Base-by-base conservation (phyloP, 805 yeast species). In the Teunomyces stri region DNA sequence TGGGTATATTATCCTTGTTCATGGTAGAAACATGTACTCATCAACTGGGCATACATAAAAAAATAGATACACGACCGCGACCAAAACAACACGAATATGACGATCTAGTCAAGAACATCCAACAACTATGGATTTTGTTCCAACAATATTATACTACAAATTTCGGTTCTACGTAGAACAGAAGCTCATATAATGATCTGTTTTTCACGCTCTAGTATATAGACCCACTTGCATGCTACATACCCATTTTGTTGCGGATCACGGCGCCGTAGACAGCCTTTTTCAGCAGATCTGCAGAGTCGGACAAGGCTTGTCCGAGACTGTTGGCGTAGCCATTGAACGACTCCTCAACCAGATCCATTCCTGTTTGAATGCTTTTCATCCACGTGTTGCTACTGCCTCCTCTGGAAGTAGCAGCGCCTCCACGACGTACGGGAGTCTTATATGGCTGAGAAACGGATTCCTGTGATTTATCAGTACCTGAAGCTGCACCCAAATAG, bases 261-360 rank as follows among this genome's bases (percentile, higher is more conserved):
- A 85, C 76, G 12, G 82, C 71, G 31, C 70, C 70, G 49, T 81
- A 75, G 48, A 82, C 53, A 30, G 76, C 74, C 40, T 70, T 76
- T 52, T 82, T 79, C 11, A 74, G 76, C 10, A 70, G 69, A 36
- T 77, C 82, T 38, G 78, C 61, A 1, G 78, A 61, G 11, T 79
- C 85, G 50, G 69, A 76, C 70, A 83, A 68, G 12, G 76, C 63
- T 51, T 81, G 83, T 48, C 79, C 75, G 25, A 82, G 66, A 21
- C 67, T 72, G 38, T 72, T 76, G 5, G 87, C 87, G 52, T 80
- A 81, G 18, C 79, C 81, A 58, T 81, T 78, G 43, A 82, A 60
- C 7, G 75, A 66, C 46, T 78, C 83, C 55, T 81, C 87, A 13
- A 80, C 58, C 2, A 68, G 55, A 41, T 81, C 85, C 46, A 80